Base-by-base conservation (phyloP, 139 green algal species). In the Micractinium conductrix region DNA sequence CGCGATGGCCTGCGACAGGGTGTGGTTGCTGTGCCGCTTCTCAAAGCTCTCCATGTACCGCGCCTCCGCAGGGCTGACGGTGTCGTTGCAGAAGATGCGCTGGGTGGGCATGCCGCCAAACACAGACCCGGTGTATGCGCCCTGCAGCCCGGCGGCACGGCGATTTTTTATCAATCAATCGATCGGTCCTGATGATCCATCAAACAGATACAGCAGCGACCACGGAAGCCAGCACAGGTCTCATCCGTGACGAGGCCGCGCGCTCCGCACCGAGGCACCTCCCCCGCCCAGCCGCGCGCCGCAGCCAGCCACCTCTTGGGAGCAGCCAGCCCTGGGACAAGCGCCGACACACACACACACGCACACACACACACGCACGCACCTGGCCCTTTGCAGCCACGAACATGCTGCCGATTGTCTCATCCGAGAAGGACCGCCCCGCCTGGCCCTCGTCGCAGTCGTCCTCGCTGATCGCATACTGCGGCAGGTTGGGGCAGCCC, bases 401-500 rank as follows among this genome's bases (percentile, higher is more conserved):
- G 78, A 99, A 99, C 10, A 98, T 82, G 81, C 85, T 92, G 68
- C 96, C 96, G 12, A 93, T 75, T 33, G 85, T 87, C 30, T 89
- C 81, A 14, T 87, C 81, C 22, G 76, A 86, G 45, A 62, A 79
- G 73, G 80, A 87, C 16, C 70, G 81, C 21, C 26, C 69, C 16
- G 85, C 93, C 33, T 87, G 81, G 0, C 40, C 87, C 79, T 90
- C 84, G 14, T 84, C 78, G 37, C 92, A 94, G 79, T 95, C 93
- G 8, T 86, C 89, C 14, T 93, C 88, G 33, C 38, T 81, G 12
- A 98, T 88, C 42, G 79, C 40, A 16, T 68, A 82, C 44, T 91
- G 86, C 1, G 97, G 96, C 87, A 99, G 87, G 91, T 99, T 99
- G 78, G 97, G 97, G 89, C 97, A 99, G 80, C 96, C 97, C 79